phyloP scores from a whole-genome alignment of 768 basidiomycete species.

The Leucocoprinus sp. region DNA sequence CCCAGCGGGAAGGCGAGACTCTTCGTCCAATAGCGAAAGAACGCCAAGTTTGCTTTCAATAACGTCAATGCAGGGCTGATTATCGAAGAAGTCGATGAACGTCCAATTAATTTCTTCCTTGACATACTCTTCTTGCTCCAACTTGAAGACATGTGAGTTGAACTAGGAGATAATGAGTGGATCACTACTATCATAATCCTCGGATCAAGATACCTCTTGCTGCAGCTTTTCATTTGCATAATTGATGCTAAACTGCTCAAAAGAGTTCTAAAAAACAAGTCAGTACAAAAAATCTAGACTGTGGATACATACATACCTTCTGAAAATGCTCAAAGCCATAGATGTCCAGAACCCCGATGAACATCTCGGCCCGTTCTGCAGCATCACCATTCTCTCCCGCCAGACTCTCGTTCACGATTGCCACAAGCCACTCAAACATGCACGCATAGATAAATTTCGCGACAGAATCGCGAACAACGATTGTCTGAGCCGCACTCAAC shows the following conservation, averaged over 20 bases:
- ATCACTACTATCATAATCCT: background rate
- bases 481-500: conserved; percentile 82
- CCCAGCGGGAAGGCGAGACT: conserved; percentile 91
- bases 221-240: conserved; percentile 98
- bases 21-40: conserved; percentile 90
- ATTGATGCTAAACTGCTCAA: conserved; percentile 99
- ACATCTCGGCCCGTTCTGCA: conserved; percentile 88
- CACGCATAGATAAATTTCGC: conserved; percentile 99
- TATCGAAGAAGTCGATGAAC: conserved; percentile 98
- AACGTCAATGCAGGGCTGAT: conserved; percentile 97
- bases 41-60: conserved; percentile 98
- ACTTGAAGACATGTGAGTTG: conserved; percentile 98
- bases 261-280: conserved; percentile 52
- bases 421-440: conserved; percentile 97
- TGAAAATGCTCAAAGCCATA: conserved; percentile 98
- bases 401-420: conserved; percentile 94
- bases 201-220: conserved; percentile 66
- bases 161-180: conserved; percentile 45
- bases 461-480: conserved; percentile 91
- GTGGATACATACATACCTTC: conserved; percentile 44
- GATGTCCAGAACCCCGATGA: conserved; percentile 98
- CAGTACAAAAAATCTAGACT: conserved; percentile 2
- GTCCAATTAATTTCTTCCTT: conserved; percentile 99
- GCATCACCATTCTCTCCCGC: conserved; percentile 93
- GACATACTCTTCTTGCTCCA: conserved; percentile 98